phyloP scores from a whole-genome alignment of 163 green algal genomes.

The Picocystis sp. region DNA sequence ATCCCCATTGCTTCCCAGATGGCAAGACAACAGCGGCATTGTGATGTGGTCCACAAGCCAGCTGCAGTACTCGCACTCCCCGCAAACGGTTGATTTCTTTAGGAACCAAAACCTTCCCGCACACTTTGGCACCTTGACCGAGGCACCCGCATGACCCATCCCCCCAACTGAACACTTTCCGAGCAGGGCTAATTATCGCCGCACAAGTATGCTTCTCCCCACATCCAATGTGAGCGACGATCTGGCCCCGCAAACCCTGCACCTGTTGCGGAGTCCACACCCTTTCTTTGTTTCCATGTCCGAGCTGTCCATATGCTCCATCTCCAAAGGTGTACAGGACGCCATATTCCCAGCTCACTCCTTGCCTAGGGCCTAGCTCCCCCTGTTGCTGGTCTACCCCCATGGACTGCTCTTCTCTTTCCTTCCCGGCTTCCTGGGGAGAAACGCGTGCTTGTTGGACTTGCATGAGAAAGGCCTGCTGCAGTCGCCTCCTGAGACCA shows the following conservation, averaged over 20 bases:
- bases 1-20: too few relatives aligned
- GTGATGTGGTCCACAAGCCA: constrained; percentile 1
- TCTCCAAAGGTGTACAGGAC: constrained; percentile 23
- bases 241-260: too few relatives aligned
- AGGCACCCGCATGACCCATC: neutral
- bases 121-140: neutral
- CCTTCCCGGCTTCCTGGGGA: neutral
- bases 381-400: neutral
- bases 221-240: too few relatives aligned
- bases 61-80: neutral
- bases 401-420: neutral
- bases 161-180: constrained; percentile 2
- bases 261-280: neutral
- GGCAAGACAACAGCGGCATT: neutral
- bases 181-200: too few relatives aligned
- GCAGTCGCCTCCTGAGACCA: too few relatives aligned
- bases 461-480: too few relatives aligned
- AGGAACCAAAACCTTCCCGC: neutral
- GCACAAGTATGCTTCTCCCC: too few relatives aligned
- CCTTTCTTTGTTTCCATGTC: constrained; percentile 16
- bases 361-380: neutral
- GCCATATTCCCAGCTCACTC: neutral
- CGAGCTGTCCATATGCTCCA: constrained; percentile 16
- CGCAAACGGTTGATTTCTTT: neutral
- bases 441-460: too few relatives aligned